Base-by-base conservation (phyloP, 768 basidiomycete genomes). In the Podaxis sp. region DNA sequence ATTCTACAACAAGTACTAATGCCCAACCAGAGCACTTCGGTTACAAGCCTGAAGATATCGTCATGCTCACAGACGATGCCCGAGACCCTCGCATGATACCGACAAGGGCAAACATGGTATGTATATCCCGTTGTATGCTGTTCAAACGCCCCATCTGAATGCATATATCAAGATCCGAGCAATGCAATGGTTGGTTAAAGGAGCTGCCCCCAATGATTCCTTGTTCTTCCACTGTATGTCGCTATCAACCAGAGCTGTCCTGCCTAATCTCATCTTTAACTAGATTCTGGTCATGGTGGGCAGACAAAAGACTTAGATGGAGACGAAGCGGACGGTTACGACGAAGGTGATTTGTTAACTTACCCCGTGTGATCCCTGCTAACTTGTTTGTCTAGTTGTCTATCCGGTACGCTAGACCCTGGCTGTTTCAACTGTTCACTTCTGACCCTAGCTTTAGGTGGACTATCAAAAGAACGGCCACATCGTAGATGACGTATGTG, bases 201-300 rank as follows among this genome's bases (percentile, higher is more conserved):
- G 80, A 63, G 94, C 95, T 11, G 75, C 76, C 16, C 85, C 91
- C 1, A 88, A 94, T 63, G 93, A 96, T 66, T 87, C 94, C 2
- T 76, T 95, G 35, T 94, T 95, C 78, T 91, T 95, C 80, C 94
- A 95, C 65, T 95, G 91, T 90, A 61, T 59, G 83, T 72, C 1
- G 13, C 28, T 21, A 14, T 4, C 25, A 47, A 50, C 3, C 35
- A 27, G 21, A 3, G 46, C 25, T 23, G n/a, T 1, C 13, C 27
- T 10, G 27, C 21, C 6, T 36, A 40, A 21, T 56, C 53, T 57
- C 23, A 51, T 13, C 9, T 38, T 53, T 37, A 56, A 18, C 0
- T 46, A 91, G 91, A 93, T 71, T 96, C 94, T 4, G 95, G 95
- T 13, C 96, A 98, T 64, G 96, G 96, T 38, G 95, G 93, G 13